Base-by-base conservation (phyloP, 352 stramenopile species). In the Globisporangium acanthophoron region DNA sequence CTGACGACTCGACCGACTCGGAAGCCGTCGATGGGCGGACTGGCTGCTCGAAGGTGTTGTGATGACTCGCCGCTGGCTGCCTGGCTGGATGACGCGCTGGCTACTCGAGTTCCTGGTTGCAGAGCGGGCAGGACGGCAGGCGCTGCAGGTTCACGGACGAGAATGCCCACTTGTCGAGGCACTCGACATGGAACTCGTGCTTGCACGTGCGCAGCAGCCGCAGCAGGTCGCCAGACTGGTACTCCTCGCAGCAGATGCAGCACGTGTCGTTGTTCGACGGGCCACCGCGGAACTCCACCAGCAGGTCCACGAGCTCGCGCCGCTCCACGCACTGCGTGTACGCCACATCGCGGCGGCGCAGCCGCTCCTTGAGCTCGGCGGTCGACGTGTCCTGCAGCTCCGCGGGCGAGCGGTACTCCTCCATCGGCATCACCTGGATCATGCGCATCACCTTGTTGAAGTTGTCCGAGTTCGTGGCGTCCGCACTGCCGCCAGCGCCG, bases 121-220 rank as follows among this genome's bases (percentile, higher is more conserved):
- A 95, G 20, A 95, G 71, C 51, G 86, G 86, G 51, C 86, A 95
- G 7, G 73, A 84, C 45, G 86, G 86, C 55, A 69, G 67, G 44
- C 81, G 78, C 49, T 86, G 73, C 35, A 78, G 76, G 58, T 75
- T 86, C 53, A 86, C 81, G 0, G 79, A 87, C 15, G 84, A 90
- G 65, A 92, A 88, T 13, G 84, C 83, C 86, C 86, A 95, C 64
- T 90, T 89, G 70, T 95, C 86, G 46, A 95, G 71, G 70, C 86
- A 95, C 66, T 95, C 86, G 47, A 95, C 65, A 54, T 95, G 86
- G 62, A 93, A 95, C 66, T 92, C 82, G 73, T 95, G 86, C 59
- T 91, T 90, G 67, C 86, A 95, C 61, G 78, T 87, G 56, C 75
- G 74, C 50, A 95, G 67, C 47, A 92, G 66, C 52, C 86, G 83